phyloP scores from a whole-genome alignment of 1,284 basidiomycete genomes.

The Ceratorhiza oryzae-sativae region DNA sequence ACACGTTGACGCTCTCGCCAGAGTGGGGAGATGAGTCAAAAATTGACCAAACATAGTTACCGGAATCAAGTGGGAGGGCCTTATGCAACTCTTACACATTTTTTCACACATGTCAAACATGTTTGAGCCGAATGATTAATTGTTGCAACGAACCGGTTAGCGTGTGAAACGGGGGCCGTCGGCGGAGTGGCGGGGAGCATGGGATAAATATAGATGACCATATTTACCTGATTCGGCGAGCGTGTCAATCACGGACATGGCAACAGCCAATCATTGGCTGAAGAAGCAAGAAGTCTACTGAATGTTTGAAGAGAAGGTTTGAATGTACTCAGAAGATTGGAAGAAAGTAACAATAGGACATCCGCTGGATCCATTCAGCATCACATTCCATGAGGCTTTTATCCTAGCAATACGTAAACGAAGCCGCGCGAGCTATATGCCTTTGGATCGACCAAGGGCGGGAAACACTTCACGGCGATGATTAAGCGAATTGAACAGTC shows the following conservation, averaged over 20 bases:
- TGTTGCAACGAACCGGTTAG: not conserved
- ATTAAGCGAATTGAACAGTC: not conserved
- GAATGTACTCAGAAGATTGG: not conserved
- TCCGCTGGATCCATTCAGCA: not conserved
- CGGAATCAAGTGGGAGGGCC: not conserved
- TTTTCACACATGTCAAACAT: not conserved
- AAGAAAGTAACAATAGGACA: not conserved
- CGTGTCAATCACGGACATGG: not conserved
- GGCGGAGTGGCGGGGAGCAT: not conserved
- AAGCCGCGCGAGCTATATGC: slow-evolving; percentile 9
- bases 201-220: not conserved
- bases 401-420: not conserved
- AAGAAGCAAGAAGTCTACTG: not conserved
- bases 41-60: not conserved
- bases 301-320: not conserved
- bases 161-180: not conserved
- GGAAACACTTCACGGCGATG: not conserved
- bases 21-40: not conserved
- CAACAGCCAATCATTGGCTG: not conserved
- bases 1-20: slow-evolving; percentile 17
- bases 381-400: not conserved
- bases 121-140: not conserved
- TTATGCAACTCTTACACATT: not conserved
- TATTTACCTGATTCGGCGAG: not conserved
- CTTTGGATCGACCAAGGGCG: not conserved